Percentiles rank a stretch among this genome's conserved stretches.
Evolutionary conservation across 257 asterid species (phyloP).

Genomic region (Lycium ferocissimum): DNA sequence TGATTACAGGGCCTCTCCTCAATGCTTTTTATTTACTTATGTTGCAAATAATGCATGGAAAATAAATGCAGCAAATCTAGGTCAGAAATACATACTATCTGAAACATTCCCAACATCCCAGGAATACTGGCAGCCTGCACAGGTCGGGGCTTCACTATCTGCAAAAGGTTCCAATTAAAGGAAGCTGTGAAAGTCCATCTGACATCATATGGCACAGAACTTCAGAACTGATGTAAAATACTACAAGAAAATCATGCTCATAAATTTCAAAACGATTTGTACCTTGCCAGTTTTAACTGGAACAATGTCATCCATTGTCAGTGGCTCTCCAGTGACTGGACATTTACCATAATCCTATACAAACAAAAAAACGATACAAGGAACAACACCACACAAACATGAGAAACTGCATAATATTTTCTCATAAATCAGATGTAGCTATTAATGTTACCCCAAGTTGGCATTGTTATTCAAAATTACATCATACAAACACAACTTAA

Average conservation of each 20-base stretch:
- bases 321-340: slow-evolving; percentile 89
- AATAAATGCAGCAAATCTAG: slow-evolving; percentile 23
- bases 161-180: slow-evolving; percentile 34
- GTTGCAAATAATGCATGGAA: slow-evolving; percentile 14
- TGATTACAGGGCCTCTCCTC: background rate
- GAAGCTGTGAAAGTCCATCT: background rate
- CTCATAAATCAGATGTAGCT: slow-evolving; percentile 1
- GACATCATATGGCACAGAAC: background rate
- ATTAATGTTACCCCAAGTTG: slow-evolving; percentile 7
- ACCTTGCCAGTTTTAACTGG: slow-evolving; percentile 92
- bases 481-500: background rate
- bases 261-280: slow-evolving; percentile 1
- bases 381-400: slow-evolving; percentile 4
- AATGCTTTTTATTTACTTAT: background rate
- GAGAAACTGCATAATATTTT: background rate
- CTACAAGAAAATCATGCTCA: slow-evolving; percentile 1
- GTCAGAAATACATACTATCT: slow-evolving; percentile 64
- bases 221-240: background rate
- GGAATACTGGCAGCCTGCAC: slow-evolving; percentile 98
- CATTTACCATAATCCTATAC: slow-evolving; percentile 91
- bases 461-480: background rate
- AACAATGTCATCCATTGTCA: slow-evolving; percentile 77
- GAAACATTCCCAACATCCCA: slow-evolving; percentile 99
- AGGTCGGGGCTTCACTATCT: slow-evolving; percentile 93
- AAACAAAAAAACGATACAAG: slow-evolving; percentile 18